A percentile compares a stretch with the other conserved stretches of the same genome.
phyloP scores from a whole-genome alignment of 1,284 basidiomycete species.

The Trichosporon ovoides region DNA sequence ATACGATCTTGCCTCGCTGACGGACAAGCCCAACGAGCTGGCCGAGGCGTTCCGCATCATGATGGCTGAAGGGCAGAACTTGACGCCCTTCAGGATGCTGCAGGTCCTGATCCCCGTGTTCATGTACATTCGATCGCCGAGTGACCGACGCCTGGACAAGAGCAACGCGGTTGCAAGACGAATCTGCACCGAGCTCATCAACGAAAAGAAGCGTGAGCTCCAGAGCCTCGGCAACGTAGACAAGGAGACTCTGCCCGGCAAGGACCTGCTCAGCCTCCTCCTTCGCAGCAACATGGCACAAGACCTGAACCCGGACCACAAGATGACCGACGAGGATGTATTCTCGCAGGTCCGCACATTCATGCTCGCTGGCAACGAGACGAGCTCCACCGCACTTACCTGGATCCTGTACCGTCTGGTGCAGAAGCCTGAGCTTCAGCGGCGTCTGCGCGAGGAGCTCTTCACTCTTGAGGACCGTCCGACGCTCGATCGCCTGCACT shows the following conservation, averaged over 20 bases:
- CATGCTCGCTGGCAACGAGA: slow-evolving; percentile 63
- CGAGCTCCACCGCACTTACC: slow-evolving; percentile 62
- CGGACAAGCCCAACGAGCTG: slow-evolving; percentile 26
- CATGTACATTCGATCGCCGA: slow-evolving; percentile 40
- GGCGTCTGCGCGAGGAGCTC: slow-evolving; percentile 57
- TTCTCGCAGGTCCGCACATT: slow-evolving; percentile 72
- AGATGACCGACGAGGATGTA: slow-evolving; percentile 62
- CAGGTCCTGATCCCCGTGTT: slow-evolving; percentile 60
- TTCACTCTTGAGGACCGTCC: slow-evolving; percentile 38
- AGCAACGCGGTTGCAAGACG: slow-evolving; percentile 44
- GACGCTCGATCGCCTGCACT: slow-evolving; percentile 10
- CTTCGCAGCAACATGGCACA: slow-evolving; percentile 58
- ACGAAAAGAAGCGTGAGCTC: not conserved
- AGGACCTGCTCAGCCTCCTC: slow-evolving; percentile 13
- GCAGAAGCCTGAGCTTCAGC: slow-evolving; percentile 55
- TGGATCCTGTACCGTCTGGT: slow-evolving; percentile 69
- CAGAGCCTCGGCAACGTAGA: slow-evolving; percentile 12
- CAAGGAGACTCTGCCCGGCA: slow-evolving; percentile 50
- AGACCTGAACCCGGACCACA: slow-evolving; percentile 55
- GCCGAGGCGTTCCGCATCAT: slow-evolving; percentile 37
- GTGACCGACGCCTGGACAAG: slow-evolving; percentile 44
- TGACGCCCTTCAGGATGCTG: slow-evolving; percentile 57
- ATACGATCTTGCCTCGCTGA: slow-evolving; percentile 51
- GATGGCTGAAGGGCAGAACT: slow-evolving; percentile 33
- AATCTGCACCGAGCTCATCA: not conserved